phyloP scores from a whole-genome alignment of 192 early-diverging fungal species.

The Podila epicladia region DNA sequence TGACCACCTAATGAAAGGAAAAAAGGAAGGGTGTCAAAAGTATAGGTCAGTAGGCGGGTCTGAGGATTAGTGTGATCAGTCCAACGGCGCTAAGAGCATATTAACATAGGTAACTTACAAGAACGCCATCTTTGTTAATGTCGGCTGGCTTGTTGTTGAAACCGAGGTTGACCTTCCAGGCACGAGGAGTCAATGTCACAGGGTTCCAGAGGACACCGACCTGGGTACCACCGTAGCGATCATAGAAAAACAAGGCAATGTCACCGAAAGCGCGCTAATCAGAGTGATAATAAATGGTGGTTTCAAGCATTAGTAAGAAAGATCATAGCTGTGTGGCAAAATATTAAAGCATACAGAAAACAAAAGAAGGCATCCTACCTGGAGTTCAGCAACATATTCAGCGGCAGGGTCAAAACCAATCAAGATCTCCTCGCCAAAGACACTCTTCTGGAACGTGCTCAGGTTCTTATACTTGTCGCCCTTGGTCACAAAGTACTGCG shows the following conservation, averaged over 20 bases:
- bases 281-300: neutral
- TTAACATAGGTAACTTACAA: conserved; percentile 47
- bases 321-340: neutral
- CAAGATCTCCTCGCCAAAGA: conserved; percentile 67
- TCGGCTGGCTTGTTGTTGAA: conserved; percentile 67
- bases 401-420: conserved; percentile 82
- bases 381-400: conserved; percentile 75
- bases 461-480: conserved; percentile 82
- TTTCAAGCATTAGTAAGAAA: neutral
- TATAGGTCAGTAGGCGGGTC: too few relatives aligned
- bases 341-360: neutral
- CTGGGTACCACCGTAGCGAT: conserved; percentile 76
- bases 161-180: conserved; percentile 72
- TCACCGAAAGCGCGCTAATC: conserved; percentile 64
- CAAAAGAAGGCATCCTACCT: conserved; percentile 32
- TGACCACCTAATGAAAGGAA: conserved; percentile 17
- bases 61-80: too few relatives aligned
- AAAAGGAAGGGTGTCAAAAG: neutral
- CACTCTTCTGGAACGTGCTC: conserved; percentile 52
- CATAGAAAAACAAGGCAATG: conserved; percentile 75
- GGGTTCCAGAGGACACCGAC: conserved; percentile 80
- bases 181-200: conserved; percentile 55
- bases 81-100: conserved; percentile 4
- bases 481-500: conserved; percentile 52
- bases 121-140: conserved; percentile 52